phyloP scores from a whole-genome alignment of 2,329 filamentous ascomycete species.

The Akanthomyces lecanii region DNA sequence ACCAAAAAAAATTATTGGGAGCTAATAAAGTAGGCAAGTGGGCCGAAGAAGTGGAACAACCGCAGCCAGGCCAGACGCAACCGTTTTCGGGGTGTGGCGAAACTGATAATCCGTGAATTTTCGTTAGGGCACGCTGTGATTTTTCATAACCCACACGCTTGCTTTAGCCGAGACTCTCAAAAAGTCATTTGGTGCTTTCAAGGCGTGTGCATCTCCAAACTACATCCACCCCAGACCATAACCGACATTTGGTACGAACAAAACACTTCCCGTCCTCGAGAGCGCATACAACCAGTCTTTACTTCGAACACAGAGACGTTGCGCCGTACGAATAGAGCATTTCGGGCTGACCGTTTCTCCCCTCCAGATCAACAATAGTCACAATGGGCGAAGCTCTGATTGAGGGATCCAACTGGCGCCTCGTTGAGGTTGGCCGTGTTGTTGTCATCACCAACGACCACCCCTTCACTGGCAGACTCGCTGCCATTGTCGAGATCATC shows the following conservation, averaged over 20 bases:
- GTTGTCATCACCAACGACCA: conserved; percentile 81
- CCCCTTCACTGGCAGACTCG: conserved; percentile 79
- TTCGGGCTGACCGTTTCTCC: conserved; percentile 30
- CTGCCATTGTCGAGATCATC: conserved; percentile 97
- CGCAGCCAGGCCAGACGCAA: background rate
- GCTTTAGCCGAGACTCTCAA: conserved; percentile 35
- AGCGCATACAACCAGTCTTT: conserved; percentile 5
- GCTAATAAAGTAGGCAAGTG: background rate
- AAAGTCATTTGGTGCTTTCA: conserved; percentile 38
- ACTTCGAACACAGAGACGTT: conserved; percentile 4
- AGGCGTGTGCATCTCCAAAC: conserved; percentile 29
- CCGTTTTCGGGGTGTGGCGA: conserved; percentile 20
- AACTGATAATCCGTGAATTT: conserved; percentile 30
- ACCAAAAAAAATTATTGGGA: background rate
- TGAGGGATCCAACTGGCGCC: conserved; percentile 82
- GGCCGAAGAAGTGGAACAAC: background rate
- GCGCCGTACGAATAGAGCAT: conserved; percentile 19
- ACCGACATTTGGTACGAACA: conserved; percentile 21
- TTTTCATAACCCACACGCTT: conserved; percentile 37
- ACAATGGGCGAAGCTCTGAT: conserved; percentile 81
- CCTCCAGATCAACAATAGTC: conserved; percentile 49
- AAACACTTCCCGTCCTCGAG: conserved; percentile 4
- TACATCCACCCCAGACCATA: conserved; percentile 19
- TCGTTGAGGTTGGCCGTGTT: conserved; percentile 97
- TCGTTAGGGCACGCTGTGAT: conserved; percentile 40